Percentiles rank a stretch among this genome's conserved stretches.
Conservation (phyloP, 345 rosid species). For the Hypericum androsaemum region DNA sequence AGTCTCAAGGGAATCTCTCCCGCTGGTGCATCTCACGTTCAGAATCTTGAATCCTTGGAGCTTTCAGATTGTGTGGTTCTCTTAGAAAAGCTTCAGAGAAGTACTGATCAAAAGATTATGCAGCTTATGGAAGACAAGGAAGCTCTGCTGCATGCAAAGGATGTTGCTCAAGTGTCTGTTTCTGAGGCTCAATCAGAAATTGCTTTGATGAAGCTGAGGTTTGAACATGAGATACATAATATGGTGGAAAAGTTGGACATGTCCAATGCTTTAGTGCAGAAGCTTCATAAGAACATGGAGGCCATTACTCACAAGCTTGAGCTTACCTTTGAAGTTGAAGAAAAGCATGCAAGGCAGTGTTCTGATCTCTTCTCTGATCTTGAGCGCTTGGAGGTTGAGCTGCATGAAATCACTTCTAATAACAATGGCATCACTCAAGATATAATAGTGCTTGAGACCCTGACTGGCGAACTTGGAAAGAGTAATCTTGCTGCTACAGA, state of each 20-base stretch:
- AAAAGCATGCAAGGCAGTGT: constrained; percentile 33
- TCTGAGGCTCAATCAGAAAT: constrained; percentile 41
- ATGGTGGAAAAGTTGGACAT: constrained; percentile 37
- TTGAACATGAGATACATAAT: constrained; percentile 33
- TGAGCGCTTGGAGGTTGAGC: constrained; percentile 41
- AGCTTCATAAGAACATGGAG: constrained; percentile 58
- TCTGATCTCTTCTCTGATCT: constrained; percentile 45
- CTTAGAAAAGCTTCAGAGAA: constrained; percentile 48
- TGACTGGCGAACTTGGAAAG: constrained; percentile 44
- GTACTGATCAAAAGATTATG: constrained; percentile 35
- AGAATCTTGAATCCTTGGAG: constrained; percentile 36
- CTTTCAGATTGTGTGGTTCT: constrained; percentile 22
- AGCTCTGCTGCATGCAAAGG: constrained; percentile 39
- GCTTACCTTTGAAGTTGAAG: constrained; percentile 47
- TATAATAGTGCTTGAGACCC: constrained; percentile 39
- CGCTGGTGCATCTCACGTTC: constrained; percentile 22
- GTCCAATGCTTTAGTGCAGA: constrained; percentile 38
- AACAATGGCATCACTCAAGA: constrained; percentile 45
- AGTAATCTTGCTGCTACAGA: constrained; percentile 46
- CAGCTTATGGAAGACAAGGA: constrained; percentile 50
- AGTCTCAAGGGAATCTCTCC: constrained; percentile 25
- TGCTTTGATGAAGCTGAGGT: constrained; percentile 43
- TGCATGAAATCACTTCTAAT: constrained; percentile 43
- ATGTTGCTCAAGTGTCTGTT: constrained; percentile 31
- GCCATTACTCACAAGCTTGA: constrained; percentile 39